Evolutionary conservation across 139 green algal species (phyloP).

Genomic region (Protoeuglena noctilucae): DNA sequence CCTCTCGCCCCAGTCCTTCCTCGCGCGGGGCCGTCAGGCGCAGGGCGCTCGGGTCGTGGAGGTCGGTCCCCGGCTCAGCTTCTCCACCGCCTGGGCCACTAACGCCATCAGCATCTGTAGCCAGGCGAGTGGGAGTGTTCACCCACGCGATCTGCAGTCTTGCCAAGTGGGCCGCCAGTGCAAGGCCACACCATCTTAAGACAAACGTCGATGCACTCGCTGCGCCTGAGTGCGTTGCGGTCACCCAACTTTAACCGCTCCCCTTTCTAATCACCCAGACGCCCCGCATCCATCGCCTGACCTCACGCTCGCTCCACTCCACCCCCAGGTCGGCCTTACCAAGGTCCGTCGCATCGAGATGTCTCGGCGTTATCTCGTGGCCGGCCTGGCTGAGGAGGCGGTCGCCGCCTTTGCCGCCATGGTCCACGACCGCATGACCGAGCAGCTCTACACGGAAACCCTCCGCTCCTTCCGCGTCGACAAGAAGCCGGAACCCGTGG

Average conservation of each 20-base stretch:
- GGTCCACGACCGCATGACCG: constrained; percentile 94
- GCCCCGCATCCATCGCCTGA: too few relatives aligned
- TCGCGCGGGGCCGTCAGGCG: too few relatives aligned
- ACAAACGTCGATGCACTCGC: too few relatives aligned
- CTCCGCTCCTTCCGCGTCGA: constrained; percentile 47
- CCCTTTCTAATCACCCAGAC: too few relatives aligned
- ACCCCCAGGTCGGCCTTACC: constrained; percentile 60
- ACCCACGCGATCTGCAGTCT: too few relatives aligned
- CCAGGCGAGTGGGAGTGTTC: too few relatives aligned
- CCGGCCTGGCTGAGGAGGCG: constrained; percentile 19
- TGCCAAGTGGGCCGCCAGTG: too few relatives aligned
- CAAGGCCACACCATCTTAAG: too few relatives aligned
- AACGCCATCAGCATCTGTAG: constrained; percentile 94
- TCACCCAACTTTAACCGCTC: too few relatives aligned
- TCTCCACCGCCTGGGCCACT: constrained; percentile 85
- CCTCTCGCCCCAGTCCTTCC: constrained; percentile 36
- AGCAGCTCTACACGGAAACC: constrained; percentile 69
- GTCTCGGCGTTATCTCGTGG: constrained; percentile 53
- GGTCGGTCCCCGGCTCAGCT: constrained; percentile 85
- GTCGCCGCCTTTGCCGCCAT: constrained; percentile 18
- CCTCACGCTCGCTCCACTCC: too few relatives aligned
- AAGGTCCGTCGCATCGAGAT: constrained; percentile 67
- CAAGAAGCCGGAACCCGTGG: constrained; percentile 43
- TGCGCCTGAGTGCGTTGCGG: too few relatives aligned
- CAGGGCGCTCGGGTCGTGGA: constrained; percentile 26